Conservation (phyloP, 495 filamentous ascomycete genomes). For the Tuber umbilicatum region DNA sequence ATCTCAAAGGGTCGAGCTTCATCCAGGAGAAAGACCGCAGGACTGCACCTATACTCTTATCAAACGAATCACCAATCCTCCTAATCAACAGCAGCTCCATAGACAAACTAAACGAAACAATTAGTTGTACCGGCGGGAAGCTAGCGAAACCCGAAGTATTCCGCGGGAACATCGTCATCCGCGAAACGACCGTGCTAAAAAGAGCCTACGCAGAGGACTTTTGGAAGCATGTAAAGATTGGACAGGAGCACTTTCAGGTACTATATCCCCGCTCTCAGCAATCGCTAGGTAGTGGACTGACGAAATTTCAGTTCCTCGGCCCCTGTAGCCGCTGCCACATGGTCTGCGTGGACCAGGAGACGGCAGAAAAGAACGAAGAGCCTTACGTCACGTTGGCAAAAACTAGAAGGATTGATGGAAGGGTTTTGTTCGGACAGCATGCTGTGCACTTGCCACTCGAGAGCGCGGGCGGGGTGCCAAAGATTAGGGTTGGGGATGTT, state of each 20-base stretch:
- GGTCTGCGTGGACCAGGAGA: constrained; percentile 86
- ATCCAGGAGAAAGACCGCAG: constrained; percentile 17
- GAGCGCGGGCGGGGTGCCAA: constrained; percentile 44
- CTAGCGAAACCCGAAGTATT: constrained; percentile 65
- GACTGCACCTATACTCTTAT: constrained; percentile 60
- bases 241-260: constrained; percentile 37
- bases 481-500: constrained; percentile 54
- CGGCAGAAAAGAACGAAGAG: constrained; percentile 68
- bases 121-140: constrained; percentile 53
- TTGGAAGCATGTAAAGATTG: constrained; percentile 38
- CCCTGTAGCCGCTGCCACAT: constrained; percentile 87
- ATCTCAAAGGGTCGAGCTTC: constrained; percentile 50
- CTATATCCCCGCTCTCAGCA: background rate
- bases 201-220: constrained; percentile 39
- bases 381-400: constrained; percentile 84
- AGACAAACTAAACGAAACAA: constrained; percentile 64
- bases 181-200: constrained; percentile 33
- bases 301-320: constrained; percentile 57
- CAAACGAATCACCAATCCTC: constrained; percentile 90
- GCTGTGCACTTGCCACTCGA: constrained; percentile 50
- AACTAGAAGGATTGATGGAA: constrained; percentile 71
- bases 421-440: constrained; percentile 82
- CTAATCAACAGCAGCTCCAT: constrained; percentile 74
- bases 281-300: background rate
- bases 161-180: constrained; percentile 76